Evolutionary conservation across 352 stramenopile species (phyloP), one percentile per base, ranked within the genome.

Genomic region (Pythium pyrilobum): DNA sequence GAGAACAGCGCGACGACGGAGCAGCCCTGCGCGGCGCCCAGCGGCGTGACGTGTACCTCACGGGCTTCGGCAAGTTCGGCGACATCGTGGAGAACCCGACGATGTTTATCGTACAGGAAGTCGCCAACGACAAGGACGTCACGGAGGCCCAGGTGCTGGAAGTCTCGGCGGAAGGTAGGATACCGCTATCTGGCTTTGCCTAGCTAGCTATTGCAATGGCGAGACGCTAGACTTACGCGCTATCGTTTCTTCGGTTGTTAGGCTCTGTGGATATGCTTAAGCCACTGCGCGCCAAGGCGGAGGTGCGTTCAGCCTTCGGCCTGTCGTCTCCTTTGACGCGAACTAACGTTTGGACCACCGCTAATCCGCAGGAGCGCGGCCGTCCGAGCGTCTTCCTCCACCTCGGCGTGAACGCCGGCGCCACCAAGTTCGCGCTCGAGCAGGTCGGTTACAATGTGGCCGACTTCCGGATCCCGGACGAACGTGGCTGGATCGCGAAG

Each of bases 21-120:
- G 29, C 27, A 7, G 27, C 36, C 4, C 21, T 57, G 58, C 58
- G 58, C 25, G 58, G 58, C 50, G 37, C 29, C 16, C 58, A 60
- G 51, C 49, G 48, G 34, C 75, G 78, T 39, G 74, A 81, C 43
- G 80, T 90, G 61, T 88, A 85, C 63, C 61, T 92, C 36, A 94
- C 84, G 33, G 81, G 84, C 41, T 94, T 94, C 33, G 84, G 81
- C 66, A 86, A 87, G 62, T 94, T 94, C 46, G 84, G 75, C 37
- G 64, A 91, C 62, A 85, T 94, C 29, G 29, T 85, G 12, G 74
- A 89, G 43, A 94, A 94, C 59, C 81, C 81, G n/a, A 92, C 81
- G 49, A 89, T 75, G 16, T 52, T 62, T 27, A 59, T 94, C 34
- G 73, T 72, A 38, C 52, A 83, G 61, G 56, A 74, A 40, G 51